Evolutionary conservation across 306 rosid genomes (phyloP).

Genomic region (Senna tora): DNA sequence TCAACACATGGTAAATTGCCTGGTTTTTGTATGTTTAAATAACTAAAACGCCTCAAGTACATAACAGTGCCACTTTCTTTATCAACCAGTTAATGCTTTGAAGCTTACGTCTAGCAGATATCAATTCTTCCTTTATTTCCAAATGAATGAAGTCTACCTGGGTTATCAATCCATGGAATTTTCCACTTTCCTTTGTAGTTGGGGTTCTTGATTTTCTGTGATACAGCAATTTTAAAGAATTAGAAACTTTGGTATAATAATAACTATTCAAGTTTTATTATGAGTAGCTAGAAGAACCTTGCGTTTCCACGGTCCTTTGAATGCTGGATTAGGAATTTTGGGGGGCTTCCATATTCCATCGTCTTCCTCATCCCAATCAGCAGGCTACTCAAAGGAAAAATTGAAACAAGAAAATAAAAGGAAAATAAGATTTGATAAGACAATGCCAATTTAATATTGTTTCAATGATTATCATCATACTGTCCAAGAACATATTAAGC

Average conservation of each 20-base stretch:
- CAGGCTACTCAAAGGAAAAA: constrained; percentile 63
- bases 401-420: not conserved
- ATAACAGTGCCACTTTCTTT: constrained; percentile 15
- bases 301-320: constrained; percentile 94
- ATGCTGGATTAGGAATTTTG: constrained; percentile 90
- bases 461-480: constrained; percentile 24
- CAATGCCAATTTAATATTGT: constrained; percentile 11
- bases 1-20: constrained; percentile 10
- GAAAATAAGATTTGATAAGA: constrained; percentile 28
- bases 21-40: not conserved
- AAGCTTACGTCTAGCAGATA: constrained; percentile 10
- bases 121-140: not conserved
- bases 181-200: constrained; percentile 97
- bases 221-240: constrained; percentile 35
- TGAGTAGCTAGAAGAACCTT: constrained; percentile 60
- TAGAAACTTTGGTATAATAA: constrained; percentile 29
- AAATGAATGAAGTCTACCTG: constrained; percentile 56
- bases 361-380: constrained; percentile 89
- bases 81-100: constrained; percentile 22
- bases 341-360: constrained; percentile 88
- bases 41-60: constrained; percentile 14
- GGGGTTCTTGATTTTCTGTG: constrained; percentile 94
- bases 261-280: constrained; percentile 28
- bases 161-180: constrained; percentile 91
- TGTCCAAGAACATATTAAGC: constrained; percentile 27